A percentile compares a stretch with the other conserved stretches of the same genome.
Conservation (phyloP, 2,329 filamentous ascomycete genomes). For the Penicillium capsulatum region DNA sequence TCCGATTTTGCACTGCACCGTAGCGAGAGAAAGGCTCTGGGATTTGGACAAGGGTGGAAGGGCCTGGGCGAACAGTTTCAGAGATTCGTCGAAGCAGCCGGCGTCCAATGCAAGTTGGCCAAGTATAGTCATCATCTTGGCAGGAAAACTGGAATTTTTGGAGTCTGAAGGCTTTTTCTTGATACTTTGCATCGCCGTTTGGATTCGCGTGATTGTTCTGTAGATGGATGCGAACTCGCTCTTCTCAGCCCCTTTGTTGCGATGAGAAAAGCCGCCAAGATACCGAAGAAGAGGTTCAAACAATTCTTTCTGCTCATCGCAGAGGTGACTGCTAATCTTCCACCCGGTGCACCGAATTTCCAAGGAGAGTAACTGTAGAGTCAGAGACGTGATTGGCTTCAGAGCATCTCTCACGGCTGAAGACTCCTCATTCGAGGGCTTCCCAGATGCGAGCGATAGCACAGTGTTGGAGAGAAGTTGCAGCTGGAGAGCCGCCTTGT, state of each 20-base stretch:
- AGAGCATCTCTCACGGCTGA: constrained; percentile 19
- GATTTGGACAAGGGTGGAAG: constrained; percentile 28
- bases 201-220: constrained; percentile 35
- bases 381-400: constrained; percentile 31
- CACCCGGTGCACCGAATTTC: constrained; percentile 42
- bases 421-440: constrained; percentile 13
- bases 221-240: constrained; percentile 37
- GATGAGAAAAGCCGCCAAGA: constrained; percentile 35
- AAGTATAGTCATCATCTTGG: constrained; percentile 34
- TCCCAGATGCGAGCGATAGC: constrained; percentile 30
- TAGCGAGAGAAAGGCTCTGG: constrained; percentile 35
- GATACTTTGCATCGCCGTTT: constrained; percentile 27
- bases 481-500: constrained; percentile 44
- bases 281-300: constrained; percentile 43
- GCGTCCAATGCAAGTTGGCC: constrained; percentile 41
- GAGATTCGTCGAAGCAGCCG: constrained; percentile 37
- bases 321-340: constrained; percentile 41
- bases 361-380: constrained; percentile 41
- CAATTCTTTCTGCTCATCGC: constrained; percentile 41
- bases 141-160: constrained; percentile 26
- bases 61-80: constrained; percentile 35
- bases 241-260: constrained; percentile 33
- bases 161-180: constrained; percentile 24
- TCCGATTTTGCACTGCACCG: constrained; percentile 39
- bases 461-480: constrained; percentile 43